A percentile compares a stretch with the other conserved stretches of the same genome.
Conservation (phyloP, 768 basidiomycete species). For the Mycena venus region DNA sequence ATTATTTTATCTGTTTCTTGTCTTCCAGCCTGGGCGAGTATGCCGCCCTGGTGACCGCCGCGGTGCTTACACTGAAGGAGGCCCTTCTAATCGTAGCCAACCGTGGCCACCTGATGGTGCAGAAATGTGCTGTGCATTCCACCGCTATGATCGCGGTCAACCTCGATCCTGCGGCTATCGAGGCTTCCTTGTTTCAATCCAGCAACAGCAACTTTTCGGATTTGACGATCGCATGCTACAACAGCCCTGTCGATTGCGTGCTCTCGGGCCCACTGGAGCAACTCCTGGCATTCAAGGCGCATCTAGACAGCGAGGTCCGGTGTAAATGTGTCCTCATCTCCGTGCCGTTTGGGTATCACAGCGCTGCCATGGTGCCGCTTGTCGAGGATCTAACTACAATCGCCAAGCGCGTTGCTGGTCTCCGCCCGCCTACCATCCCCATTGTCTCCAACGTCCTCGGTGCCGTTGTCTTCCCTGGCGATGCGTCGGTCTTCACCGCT, state of each 20-base stretch:
- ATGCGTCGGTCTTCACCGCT: conserved; percentile 58
- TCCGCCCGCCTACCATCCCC: conserved; percentile 66
- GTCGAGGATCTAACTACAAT: conserved; percentile 61
- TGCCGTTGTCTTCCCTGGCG: too few species aligned
- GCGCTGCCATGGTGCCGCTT: conserved; percentile 71
- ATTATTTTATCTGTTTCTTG: too few species aligned
- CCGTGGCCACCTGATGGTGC: conserved; percentile 69
- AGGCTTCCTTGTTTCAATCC: conserved; percentile 49
- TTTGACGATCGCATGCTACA: conserved; percentile 71
- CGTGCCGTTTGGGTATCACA: conserved; percentile 78
- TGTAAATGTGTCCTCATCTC: conserved; percentile 60
- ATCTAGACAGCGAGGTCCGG: conserved; percentile 50
- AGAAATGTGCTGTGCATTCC: conserved; percentile 55
- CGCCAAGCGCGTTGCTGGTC: conserved; percentile 49
- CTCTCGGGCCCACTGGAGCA: conserved; percentile 67
- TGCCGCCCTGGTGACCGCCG: conserved; percentile 75
- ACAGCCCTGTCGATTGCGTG: conserved; percentile 69
- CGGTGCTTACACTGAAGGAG: conserved; percentile 67
- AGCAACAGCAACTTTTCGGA: conserved; percentile 48
- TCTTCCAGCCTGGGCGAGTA: conserved; percentile 82
- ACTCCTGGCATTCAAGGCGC: conserved; percentile 55
- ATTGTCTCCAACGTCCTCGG: conserved; percentile 75
- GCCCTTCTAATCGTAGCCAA: conserved; percentile 70
- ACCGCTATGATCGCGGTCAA: conserved; percentile 77
- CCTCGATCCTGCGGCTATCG: conserved; percentile 49